Evolutionary conservation across 352 stramenopile genomes (phyloP).

Genomic region (Pythium coloratum): DNA sequence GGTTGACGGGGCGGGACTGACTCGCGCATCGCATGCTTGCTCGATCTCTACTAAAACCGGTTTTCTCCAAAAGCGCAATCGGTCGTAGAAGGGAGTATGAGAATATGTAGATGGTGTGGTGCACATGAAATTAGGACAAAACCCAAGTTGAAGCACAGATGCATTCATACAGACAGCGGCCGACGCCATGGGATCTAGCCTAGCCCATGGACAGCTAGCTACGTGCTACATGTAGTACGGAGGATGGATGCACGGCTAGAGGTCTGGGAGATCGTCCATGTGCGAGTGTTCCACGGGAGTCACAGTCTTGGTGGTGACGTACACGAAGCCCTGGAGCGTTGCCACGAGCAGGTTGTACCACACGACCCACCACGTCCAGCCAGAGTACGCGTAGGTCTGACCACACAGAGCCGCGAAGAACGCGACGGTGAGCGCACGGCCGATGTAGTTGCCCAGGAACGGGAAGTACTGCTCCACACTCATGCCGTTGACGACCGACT

Average conservation of each 20-base stretch:
- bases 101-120: neutral
- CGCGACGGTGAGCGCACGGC: slow-evolving; percentile 73
- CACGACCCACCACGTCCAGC: slow-evolving; percentile 74
- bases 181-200: neutral
- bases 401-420: slow-evolving; percentile 80
- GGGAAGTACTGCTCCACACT: slow-evolving; percentile 84
- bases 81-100: neutral
- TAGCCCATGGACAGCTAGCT: neutral
- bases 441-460: slow-evolving; percentile 88
- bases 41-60: slow-evolving; percentile 1
- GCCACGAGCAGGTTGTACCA: slow-evolving; percentile 78
- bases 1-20: slow-evolving; percentile 8
- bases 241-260: slow-evolving; percentile 25
- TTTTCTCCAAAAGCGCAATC: neutral
- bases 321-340: slow-evolving; percentile 76
- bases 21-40: neutral
- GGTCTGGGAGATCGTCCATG: slow-evolving; percentile 68
- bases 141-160: slow-evolving; percentile 7
- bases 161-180: neutral
- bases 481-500: slow-evolving; percentile 80
- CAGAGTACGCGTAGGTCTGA: slow-evolving; percentile 63
- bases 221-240: slow-evolving; percentile 4
- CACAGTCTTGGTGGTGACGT: slow-evolving; percentile 82
- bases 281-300: slow-evolving; percentile 46
- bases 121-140: neutral